Conservation (phyloP, 176 grass and related monocot species). For the Poa pratensis region DNA sequence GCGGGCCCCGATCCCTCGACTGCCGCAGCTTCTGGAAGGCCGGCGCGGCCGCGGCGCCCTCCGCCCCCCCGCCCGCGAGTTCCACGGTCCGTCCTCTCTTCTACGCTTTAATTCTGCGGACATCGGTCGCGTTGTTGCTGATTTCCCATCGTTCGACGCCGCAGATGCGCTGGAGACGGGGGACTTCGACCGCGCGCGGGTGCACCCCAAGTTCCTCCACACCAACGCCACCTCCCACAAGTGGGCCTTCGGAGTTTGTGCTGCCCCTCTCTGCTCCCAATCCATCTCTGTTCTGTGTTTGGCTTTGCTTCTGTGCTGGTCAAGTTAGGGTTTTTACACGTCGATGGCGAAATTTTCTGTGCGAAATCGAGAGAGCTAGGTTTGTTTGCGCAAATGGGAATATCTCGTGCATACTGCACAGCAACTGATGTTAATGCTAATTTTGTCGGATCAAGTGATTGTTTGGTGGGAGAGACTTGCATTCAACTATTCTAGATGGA, state of each 20-base stretch:
- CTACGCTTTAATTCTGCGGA: not conserved
- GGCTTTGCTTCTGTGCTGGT: not conserved
- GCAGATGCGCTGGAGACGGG: conserved; percentile 58
- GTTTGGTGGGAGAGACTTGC: not conserved
- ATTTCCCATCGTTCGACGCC: not conserved
- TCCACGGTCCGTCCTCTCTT: conserved; percentile 40
- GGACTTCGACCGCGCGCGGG: conserved; percentile 82
- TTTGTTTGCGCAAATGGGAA: not conserved
- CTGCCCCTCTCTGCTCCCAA: conserved; percentile 19
- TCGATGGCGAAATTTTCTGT: not conserved
- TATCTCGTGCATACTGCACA: not conserved
- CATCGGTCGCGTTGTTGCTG: not conserved
- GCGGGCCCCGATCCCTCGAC: conserved; percentile 41
- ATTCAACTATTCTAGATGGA: not conserved
- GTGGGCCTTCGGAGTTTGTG: conserved; percentile 93
- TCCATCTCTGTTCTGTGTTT: not conserved
- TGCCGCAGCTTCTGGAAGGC: conserved; percentile 96
- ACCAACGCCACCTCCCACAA: conserved; percentile 95
- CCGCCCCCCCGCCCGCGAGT: conserved; percentile 35
- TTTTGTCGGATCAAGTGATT: conserved; percentile 21
- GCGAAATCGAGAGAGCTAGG: conserved; percentile 9
- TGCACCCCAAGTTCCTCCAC: conserved; percentile 96
- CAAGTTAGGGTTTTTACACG: conserved; percentile 16
- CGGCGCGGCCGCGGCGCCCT: conserved; percentile 51
- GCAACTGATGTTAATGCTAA: not conserved